Evolutionary conservation across 306 rosid species (phyloP), one percentile per base, ranked within the genome.

Genomic region (Dalbergia oliveri): DNA sequence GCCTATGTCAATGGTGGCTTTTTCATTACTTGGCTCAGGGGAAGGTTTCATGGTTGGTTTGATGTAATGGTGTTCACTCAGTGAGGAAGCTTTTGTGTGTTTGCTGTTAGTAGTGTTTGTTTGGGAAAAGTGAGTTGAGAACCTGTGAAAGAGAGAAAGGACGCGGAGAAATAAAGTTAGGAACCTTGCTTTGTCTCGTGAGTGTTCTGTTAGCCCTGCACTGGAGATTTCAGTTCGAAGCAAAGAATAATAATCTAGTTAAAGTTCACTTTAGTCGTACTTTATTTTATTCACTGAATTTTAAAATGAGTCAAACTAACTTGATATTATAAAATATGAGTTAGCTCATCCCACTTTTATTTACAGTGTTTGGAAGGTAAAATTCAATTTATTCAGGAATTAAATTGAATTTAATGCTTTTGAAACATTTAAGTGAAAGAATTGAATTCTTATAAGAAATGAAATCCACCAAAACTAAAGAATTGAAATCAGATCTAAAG

Each of bases 111-210:
- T 47, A 11, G 47, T 70, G 53, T 72, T 23, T 23, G 12, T 53
- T 53, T 53, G 19, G 50, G 19, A 51, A 75, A 60, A 8, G 3
- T 43, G 18, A 80, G 54, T 39, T 53, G 76, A 49, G 37, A 72
- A 79, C 3, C 44, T 19, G 50, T 63, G 76, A 19, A 10, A 63
- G 67, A 33, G 45, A 43, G 62, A 16, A 64, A 5, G 23, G 18
- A 56, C 18, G 45, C 18, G 45, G 13, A 57, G 3, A 34, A 66
- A 78, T 15, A 54, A 73, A 62, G 76, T 69, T 56, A 45, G 72
- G 69, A 75, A 64, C 72, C 82, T 78, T 79, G 73, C 87, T 85
- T 82, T 69, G 80, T 81, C 84, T 53, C 74, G 92, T 84, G 88
- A 82, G 80, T 62, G 64, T 71, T 84, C 39, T 66, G 59, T 78